phyloP scores from a whole-genome alignment of 805 yeast genomes.

The Tetrapisispora arboricola region DNA sequence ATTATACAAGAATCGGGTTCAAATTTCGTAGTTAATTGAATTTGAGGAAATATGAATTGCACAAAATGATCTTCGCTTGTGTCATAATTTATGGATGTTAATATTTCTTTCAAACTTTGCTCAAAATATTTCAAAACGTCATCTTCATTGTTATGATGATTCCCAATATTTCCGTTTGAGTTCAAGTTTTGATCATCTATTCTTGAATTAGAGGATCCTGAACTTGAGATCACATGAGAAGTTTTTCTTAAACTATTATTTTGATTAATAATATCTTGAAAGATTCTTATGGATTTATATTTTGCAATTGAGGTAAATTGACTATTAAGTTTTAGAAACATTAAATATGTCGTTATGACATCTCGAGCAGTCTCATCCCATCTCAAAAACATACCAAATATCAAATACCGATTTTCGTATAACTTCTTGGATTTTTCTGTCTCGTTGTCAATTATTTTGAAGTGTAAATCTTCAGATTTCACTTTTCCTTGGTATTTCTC shows the following conservation, averaged over 20 bases:
- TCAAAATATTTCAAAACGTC: constrained; percentile 1
- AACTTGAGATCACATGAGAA: background rate
- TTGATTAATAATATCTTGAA: constrained; percentile 34
- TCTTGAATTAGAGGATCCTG: background rate
- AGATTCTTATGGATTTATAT: constrained; percentile 39
- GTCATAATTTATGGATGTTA: background rate
- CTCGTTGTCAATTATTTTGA: constrained; percentile 19
- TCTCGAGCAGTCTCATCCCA: constrained; percentile 72
- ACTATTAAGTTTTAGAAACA: constrained; percentile 36
- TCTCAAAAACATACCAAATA: constrained; percentile 62
- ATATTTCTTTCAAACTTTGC: background rate
- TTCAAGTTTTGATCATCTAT: too few relatives aligned
- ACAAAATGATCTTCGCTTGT: constrained; percentile 29
- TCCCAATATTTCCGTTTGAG: background rate
- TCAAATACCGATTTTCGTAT: constrained; percentile 49
- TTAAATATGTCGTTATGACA: constrained; percentile 48
- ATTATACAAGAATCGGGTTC: constrained; percentile 50
- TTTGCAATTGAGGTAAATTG: constrained; percentile 36
- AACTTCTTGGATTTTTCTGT: constrained; percentile 12
- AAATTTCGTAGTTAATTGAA: constrained; percentile 51
- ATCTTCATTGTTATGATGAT: background rate
- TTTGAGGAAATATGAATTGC: constrained; percentile 69
- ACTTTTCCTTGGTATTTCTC: constrained; percentile 28
- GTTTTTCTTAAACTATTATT: background rate
- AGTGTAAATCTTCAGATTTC: constrained; percentile 19